These are phyloP conservation scores for Pilobolus umbonatus DNA, from an alignment of 192 early-diverging fungal species.

Conservation along the genomic window DNA sequence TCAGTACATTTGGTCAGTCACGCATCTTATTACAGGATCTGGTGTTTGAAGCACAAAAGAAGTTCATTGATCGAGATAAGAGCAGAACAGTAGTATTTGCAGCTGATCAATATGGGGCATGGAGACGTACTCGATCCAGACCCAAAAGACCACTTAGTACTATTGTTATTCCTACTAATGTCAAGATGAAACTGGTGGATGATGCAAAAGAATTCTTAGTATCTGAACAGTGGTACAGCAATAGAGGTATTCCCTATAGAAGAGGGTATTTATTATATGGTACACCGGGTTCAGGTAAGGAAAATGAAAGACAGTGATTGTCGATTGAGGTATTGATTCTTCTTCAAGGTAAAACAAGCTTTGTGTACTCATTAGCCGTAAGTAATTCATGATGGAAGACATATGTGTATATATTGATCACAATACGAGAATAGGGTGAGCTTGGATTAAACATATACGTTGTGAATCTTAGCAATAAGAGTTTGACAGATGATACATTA, in stretches of 20 bases:
- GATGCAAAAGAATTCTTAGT: conserved; percentile 51
- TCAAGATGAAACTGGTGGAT: conserved; percentile 40
- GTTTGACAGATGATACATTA: conserved; percentile 60
- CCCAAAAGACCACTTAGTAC: conserved; percentile 49
- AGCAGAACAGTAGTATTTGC: conserved; percentile 59
- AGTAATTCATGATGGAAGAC: background rate
- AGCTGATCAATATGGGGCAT: conserved; percentile 57
- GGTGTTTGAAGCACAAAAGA: conserved; percentile 48
- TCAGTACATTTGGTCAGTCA: conserved; percentile 51
- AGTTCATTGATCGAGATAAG: conserved; percentile 54
- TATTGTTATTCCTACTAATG: conserved; percentile 46
- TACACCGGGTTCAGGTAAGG: conserved; percentile 52
- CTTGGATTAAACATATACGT: conserved; percentile 71
- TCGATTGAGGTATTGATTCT: background rate
- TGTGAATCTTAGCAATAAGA: conserved; percentile 59
- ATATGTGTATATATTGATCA: background rate
- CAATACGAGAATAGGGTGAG: conserved; percentile 39
- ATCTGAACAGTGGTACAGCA: conserved; percentile 53
- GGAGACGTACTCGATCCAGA: conserved; percentile 48
- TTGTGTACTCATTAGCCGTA: conserved; percentile 61
- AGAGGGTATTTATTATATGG: conserved; percentile 66
- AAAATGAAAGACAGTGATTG: background rate
- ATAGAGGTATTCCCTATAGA: conserved; percentile 60
- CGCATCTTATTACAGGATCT: conserved; percentile 44
- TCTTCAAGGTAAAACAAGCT: conserved; percentile 61